A percentile compares a stretch with the other conserved stretches of the same genome.
Conservation (phyloP, 768 basidiomycete species). For the Phallus indusiatus region DNA sequence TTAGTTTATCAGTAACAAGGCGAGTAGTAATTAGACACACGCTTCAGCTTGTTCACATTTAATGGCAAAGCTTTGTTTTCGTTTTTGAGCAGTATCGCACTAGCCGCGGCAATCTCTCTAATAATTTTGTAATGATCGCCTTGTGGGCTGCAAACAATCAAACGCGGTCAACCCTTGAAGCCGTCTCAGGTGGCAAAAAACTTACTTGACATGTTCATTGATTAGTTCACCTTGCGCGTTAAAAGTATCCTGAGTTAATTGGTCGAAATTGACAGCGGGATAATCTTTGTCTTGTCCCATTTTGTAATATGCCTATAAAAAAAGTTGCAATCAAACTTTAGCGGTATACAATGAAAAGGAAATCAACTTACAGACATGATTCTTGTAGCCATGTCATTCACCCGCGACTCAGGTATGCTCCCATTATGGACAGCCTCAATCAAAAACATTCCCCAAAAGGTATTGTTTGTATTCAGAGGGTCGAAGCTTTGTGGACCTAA, state of each 20-base stretch:
- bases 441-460: slow-evolving; percentile 27
- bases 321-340: not conserved
- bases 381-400: slow-evolving; percentile 66
- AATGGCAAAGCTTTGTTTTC: slow-evolving; percentile 23
- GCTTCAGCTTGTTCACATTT: slow-evolving; percentile 7
- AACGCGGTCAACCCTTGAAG: not conserved
- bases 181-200: too few species aligned
- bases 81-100: slow-evolving; percentile 51
- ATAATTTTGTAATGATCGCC: slow-evolving; percentile 19
- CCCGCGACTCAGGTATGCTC: slow-evolving; percentile 51
- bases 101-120: slow-evolving; percentile 40
- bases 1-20: too few species aligned
- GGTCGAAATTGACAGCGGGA: slow-evolving; percentile 28
- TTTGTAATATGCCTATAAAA: slow-evolving; percentile 17
- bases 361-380: slow-evolving; percentile 16
- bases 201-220: slow-evolving; percentile 22
- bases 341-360: not conserved
- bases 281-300: slow-evolving; percentile 24
- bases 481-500: slow-evolving; percentile 22
- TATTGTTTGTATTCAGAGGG: slow-evolving; percentile 4
- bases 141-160: not conserved
- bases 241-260: slow-evolving; percentile 13
- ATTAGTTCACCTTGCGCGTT: not conserved
- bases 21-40: not conserved
- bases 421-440: slow-evolving; percentile 43